These are phyloP conservation scores for Huntiella abstrusa DNA, from an alignment of 2,329 filamentous ascomycete genomes.

Conservation along the genomic window DNA sequence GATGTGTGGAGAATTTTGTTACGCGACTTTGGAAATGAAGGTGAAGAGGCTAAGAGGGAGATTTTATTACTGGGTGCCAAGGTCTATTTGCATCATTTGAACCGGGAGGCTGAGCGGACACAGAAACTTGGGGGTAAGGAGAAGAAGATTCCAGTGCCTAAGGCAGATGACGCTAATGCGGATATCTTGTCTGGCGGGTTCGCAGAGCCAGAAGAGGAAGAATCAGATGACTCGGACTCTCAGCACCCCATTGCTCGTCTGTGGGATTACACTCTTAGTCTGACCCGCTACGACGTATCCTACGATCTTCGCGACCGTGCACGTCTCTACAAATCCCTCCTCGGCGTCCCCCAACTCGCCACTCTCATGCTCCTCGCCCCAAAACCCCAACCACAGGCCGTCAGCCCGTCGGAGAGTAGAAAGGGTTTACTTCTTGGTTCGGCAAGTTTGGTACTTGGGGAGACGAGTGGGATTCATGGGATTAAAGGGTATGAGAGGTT, in stretches of 20 bases:
- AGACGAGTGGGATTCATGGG: slow-evolving; percentile 52
- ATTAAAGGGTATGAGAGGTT: slow-evolving; percentile 61
- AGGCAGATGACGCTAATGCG: neutral
- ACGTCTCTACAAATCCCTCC: slow-evolving; percentile 68
- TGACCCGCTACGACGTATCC: slow-evolving; percentile 82
- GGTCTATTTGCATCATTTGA: slow-evolving; percentile 79
- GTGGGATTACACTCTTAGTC: slow-evolving; percentile 68
- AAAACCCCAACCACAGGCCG: slow-evolving; percentile 80
- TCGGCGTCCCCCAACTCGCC: slow-evolving; percentile 70
- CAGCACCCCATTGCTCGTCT: slow-evolving; percentile 55
- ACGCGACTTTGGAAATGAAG: slow-evolving; percentile 68
- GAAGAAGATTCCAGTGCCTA: neutral
- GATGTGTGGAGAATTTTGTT: slow-evolving; percentile 79
- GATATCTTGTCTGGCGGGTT: slow-evolving; percentile 14
- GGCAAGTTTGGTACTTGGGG: slow-evolving; percentile 66
- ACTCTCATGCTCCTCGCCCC: slow-evolving; percentile 80
- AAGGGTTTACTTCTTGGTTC: slow-evolving; percentile 66
- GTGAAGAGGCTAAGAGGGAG: slow-evolving; percentile 72
- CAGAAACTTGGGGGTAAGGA: slow-evolving; percentile 14
- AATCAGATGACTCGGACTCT: slow-evolving; percentile 11
- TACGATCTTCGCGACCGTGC: slow-evolving; percentile 89
- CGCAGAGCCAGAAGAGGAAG: slow-evolving; percentile 16
- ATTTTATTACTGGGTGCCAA: slow-evolving; percentile 90
- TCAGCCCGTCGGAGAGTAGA: slow-evolving; percentile 70
- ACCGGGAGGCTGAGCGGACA: slow-evolving; percentile 32